phyloP scores from a whole-genome alignment of 1,139 yeast genomes.

The Diutina scorzettiae region DNA sequence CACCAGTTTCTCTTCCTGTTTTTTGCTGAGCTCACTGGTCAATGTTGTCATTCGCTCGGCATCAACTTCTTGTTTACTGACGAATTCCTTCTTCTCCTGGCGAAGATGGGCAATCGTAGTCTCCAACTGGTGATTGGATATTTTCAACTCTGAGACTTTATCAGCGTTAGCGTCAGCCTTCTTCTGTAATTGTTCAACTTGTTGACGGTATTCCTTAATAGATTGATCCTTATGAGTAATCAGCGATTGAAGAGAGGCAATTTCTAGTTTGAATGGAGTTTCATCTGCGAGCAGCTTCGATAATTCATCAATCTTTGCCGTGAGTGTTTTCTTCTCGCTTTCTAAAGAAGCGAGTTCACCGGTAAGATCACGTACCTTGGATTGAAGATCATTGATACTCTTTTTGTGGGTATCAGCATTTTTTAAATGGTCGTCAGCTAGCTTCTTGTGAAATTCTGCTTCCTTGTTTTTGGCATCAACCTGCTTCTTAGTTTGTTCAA shows the following conservation, averaged over 20 bases:
- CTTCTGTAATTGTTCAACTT: conserved; percentile 17
- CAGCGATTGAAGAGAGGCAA: conserved; percentile 27
- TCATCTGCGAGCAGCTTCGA: conserved; percentile 21
- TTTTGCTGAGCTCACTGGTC: conserved; percentile 18
- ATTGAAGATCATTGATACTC: conserved; percentile 5
- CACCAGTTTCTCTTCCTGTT: conserved; percentile 41
- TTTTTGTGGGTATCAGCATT: neutral
- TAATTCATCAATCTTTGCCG: conserved; percentile 18
- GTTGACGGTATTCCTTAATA: conserved; percentile 30
- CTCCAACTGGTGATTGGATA: conserved; percentile 29
- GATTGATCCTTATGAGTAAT: conserved; percentile 38
- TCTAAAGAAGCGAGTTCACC: conserved; percentile 11
- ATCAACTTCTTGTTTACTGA: conserved; percentile 28
- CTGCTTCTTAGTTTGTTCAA: conserved; percentile 8
- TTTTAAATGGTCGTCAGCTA: neutral
- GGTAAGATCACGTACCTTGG: conserved; percentile 7
- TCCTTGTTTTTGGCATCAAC: conserved; percentile 8
- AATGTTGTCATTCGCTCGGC: conserved; percentile 24
- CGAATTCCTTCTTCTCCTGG: conserved; percentile 27
- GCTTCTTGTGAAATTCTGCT: neutral
- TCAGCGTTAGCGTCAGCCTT: conserved; percentile 22
- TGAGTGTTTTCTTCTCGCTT: conserved; percentile 12
- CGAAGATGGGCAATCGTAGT: conserved; percentile 19
- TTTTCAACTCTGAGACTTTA: conserved; percentile 29
- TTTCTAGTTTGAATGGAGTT: conserved; percentile 29